Conservation (phyloP, 805 yeast genomes). For the Candida nonsorbophila region DNA sequence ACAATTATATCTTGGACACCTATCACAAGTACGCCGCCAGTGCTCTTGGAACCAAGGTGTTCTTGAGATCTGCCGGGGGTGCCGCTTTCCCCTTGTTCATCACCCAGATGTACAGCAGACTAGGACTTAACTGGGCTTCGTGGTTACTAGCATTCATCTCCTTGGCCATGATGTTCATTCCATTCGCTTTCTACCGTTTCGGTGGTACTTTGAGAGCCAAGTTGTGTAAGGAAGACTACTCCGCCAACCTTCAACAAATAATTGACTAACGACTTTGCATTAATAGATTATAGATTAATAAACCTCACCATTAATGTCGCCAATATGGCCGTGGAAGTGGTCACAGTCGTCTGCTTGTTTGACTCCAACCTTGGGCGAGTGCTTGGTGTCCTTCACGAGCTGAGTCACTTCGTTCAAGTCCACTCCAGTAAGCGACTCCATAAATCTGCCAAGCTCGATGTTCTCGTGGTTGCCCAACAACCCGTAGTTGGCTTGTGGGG, state of each 20-base stretch:
- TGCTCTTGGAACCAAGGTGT: slow-evolving; percentile 78
- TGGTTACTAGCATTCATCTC: slow-evolving; percentile 75
- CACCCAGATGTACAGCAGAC: slow-evolving; percentile 70
- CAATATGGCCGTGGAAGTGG: background rate
- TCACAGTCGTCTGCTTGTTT: background rate
- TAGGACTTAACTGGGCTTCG: slow-evolving; percentile 78
- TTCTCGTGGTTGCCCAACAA: slow-evolving; percentile 83
- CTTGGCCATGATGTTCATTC: slow-evolving; percentile 69
- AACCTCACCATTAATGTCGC: background rate
- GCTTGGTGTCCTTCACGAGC: slow-evolving; percentile 45
- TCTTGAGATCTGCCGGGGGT: slow-evolving; percentile 78
- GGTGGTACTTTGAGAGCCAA: slow-evolving; percentile 61
- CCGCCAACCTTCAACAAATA: slow-evolving; percentile 9
- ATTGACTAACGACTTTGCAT: slow-evolving; percentile 2
- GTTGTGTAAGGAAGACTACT: slow-evolving; percentile 63
- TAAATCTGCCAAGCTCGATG: slow-evolving; percentile 73
- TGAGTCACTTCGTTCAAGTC: slow-evolving; percentile 47
- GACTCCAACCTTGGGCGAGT: slow-evolving; percentile 13
- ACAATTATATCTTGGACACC: slow-evolving; percentile 86
- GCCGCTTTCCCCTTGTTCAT: slow-evolving; percentile 81
- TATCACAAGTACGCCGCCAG: slow-evolving; percentile 70
- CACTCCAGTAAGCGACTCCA: slow-evolving; percentile 50
- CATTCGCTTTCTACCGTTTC: slow-evolving; percentile 64
- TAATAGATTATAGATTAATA: background rate
- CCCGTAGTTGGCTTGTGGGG: slow-evolving; percentile 22